Evolutionary conservation across 192 early-diverging fungal species (phyloP), one percentile per base, ranked within the genome.

Genomic region (Podila epigama): DNA sequence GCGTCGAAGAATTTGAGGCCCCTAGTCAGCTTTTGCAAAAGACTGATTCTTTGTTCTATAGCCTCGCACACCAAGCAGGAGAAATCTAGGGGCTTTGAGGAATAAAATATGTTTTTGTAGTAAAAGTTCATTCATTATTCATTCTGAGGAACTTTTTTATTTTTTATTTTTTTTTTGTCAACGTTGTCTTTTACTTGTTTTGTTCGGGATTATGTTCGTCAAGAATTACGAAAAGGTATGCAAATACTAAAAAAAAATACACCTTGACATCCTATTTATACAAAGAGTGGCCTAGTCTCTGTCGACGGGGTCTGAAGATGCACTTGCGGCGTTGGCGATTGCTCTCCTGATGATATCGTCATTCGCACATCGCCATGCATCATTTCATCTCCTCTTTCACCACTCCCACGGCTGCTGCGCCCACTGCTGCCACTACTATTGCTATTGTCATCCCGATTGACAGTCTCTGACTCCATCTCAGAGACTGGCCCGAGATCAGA

Each of bases 401-500:
- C 52, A 27, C 29, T 27, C 13, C 40, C 20, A 6, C 40, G 32
- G 12, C 61, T 54, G 35, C 61, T 63, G 12, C 58, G 63, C n/a
- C 70, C 66, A 15, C 70, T 66, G 33, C 70, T 65, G 9, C 63
- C 28, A 60, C 63, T 63, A 37, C 53, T 71, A 6, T 44, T 59
- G 9, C 61, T 56, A 33, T 25, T 29, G 32, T 35, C 32, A 33
- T 33, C 32, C 1, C 69, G 56, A 3, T 44, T 50, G 62, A 27
- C 15, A n/a, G 52, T 22, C 20, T 68, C 65, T 3, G 18, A 60
- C 25, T 77, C 66, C 55, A 44, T 41, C 39, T 77, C 73, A 1
- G 73, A 64, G 36, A 77, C 73, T 12, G 61, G 55, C 3, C 73
- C 66, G 37, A 77, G 33, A 22, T 77, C 73, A 5, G 71, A 75